These are phyloP conservation scores for Penicillium cinerascens DNA, from an alignment of 495 filamentous ascomycete genomes.

Conservation along the genomic window DNA sequence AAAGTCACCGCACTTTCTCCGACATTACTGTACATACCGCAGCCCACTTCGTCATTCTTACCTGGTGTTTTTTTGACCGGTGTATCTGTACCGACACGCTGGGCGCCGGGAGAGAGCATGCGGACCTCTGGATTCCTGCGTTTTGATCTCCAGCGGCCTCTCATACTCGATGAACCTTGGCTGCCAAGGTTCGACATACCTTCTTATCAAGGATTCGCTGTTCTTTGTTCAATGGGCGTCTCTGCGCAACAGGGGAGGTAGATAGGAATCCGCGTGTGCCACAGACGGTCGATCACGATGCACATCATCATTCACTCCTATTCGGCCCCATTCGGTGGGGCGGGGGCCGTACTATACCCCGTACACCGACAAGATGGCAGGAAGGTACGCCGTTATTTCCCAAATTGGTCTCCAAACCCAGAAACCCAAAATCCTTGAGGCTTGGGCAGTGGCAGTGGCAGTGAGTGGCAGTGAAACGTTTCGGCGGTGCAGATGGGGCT, in stretches of 20 bases:
- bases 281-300: slow-evolving; percentile 27
- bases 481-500: slow-evolving; percentile 20
- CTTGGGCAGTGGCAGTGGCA: slow-evolving; percentile 26
- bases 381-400: slow-evolving; percentile 15
- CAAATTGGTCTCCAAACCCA: neutral
- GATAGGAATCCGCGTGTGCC: slow-evolving; percentile 12
- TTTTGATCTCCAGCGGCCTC: slow-evolving; percentile 19
- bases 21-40: neutral
- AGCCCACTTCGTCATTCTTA: slow-evolving; percentile 22
- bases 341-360: neutral
- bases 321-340: slow-evolving; percentile 11
- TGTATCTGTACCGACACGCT: slow-evolving; percentile 23
- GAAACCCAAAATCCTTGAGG: slow-evolving; percentile 16
- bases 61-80: neutral
- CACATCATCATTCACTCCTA: slow-evolving; percentile 24
- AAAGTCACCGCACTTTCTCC: neutral
- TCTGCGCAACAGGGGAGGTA: slow-evolving; percentile 18
- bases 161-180: slow-evolving; percentile 8
- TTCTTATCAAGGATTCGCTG: neutral
- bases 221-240: slow-evolving; percentile 11
- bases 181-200: slow-evolving; percentile 3
- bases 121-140: slow-evolving; percentile 31
- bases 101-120: slow-evolving; percentile 30
- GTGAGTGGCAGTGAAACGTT: slow-evolving; percentile 26
- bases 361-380: slow-evolving; percentile 9